These are phyloP conservation scores for Veloboletus limbatus DNA, from an alignment of 1,284 basidiomycete genomes.

Conservation along the genomic window DNA sequence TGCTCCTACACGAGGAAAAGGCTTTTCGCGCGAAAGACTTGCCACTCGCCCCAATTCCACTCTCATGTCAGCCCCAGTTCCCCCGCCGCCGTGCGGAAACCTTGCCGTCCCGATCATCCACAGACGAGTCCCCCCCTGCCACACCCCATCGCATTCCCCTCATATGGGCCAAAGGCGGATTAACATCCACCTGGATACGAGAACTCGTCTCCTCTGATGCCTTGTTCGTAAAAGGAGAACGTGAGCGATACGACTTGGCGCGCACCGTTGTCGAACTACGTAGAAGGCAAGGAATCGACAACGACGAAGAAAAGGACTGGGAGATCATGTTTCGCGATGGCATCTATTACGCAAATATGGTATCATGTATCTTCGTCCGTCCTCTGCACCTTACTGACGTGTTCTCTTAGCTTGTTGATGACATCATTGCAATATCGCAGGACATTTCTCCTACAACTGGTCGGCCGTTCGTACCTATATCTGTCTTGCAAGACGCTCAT, in stretches of 20 bases:
- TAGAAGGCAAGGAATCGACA: slow-evolving; percentile 46
- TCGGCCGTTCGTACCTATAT: slow-evolving; percentile 65
- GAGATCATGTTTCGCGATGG: slow-evolving; percentile 72
- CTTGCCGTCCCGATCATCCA: slow-evolving; percentile 23
- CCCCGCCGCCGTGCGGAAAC: slow-evolving; percentile 32
- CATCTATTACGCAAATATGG: slow-evolving; percentile 90
- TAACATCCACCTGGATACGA: slow-evolving; percentile 70
- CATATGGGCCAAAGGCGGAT: slow-evolving; percentile 69
- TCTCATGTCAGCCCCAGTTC: slow-evolving; percentile 6
- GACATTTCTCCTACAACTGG: slow-evolving; percentile 72
- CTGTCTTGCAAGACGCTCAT: slow-evolving; percentile 70
- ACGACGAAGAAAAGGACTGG: slow-evolving; percentile 65
- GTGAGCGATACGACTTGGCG: slow-evolving; percentile 79
- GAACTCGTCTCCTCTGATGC: slow-evolving; percentile 77
- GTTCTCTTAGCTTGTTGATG: slow-evolving; percentile 61
- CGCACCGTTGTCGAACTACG: slow-evolving; percentile 74
- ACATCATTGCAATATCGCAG: slow-evolving; percentile 68
- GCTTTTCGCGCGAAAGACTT: slow-evolving; percentile 18
- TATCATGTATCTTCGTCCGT: slow-evolving; percentile 26
- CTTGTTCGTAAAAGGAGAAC: slow-evolving; percentile 78
- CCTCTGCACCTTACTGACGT: slow-evolving; percentile 9
- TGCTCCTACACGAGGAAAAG: slow-evolving; percentile 66
- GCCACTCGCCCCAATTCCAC: slow-evolving; percentile 15
- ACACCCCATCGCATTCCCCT: slow-evolving; percentile 37
- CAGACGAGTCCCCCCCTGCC: slow-evolving; percentile 11